phyloP scores from a whole-genome alignment of 108 stramenopile species.

The Cylindrotheca fusiformis region DNA sequence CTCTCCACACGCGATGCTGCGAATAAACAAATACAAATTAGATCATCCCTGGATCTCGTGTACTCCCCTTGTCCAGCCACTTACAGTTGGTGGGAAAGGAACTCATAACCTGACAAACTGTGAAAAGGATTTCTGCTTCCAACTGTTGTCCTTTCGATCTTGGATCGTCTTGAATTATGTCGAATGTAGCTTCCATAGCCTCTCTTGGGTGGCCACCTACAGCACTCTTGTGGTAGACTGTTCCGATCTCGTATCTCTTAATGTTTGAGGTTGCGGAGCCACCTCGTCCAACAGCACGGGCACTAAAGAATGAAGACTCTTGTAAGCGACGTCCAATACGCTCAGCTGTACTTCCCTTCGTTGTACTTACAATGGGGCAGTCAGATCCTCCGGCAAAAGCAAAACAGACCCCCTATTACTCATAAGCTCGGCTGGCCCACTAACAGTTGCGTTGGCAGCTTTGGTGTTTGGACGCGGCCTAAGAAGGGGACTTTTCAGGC shows the following conservation, averaged over 20 bases:
- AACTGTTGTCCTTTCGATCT: slow-evolving; percentile 35
- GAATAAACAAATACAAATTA: not conserved
- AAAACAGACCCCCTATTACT: slow-evolving; percentile 55
- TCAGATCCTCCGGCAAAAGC: slow-evolving; percentile 64
- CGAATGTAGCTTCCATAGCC: slow-evolving; percentile 77
- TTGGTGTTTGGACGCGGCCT: slow-evolving; percentile 36
- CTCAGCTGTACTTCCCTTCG: too few relatives aligned
- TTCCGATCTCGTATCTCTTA: slow-evolving; percentile 71
- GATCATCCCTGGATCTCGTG: not conserved
- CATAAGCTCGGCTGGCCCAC: slow-evolving; percentile 69
- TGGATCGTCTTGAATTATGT: slow-evolving; percentile 65
- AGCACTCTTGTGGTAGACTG: slow-evolving; percentile 61
- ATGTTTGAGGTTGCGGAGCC: slow-evolving; percentile 57
- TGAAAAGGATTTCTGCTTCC: slow-evolving; percentile 63
- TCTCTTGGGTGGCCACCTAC: slow-evolving; percentile 78
- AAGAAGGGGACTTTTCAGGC: slow-evolving; percentile 55
- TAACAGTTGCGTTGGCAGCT: slow-evolving; percentile 5
- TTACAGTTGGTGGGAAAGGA: slow-evolving; percentile 26
- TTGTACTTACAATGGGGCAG: slow-evolving; percentile 46
- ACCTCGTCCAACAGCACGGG: slow-evolving; percentile 69
- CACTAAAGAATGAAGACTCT: slow-evolving; percentile 19
- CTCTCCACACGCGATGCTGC: not conserved
- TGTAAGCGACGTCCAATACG: too few relatives aligned
- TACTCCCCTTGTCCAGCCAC: not conserved
- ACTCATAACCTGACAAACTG: slow-evolving; percentile 54